A percentile compares a stretch with the other conserved stretches of the same genome.
Conservation (phyloP, 306 rosid species). For the Heteromeles arbutifolia region DNA sequence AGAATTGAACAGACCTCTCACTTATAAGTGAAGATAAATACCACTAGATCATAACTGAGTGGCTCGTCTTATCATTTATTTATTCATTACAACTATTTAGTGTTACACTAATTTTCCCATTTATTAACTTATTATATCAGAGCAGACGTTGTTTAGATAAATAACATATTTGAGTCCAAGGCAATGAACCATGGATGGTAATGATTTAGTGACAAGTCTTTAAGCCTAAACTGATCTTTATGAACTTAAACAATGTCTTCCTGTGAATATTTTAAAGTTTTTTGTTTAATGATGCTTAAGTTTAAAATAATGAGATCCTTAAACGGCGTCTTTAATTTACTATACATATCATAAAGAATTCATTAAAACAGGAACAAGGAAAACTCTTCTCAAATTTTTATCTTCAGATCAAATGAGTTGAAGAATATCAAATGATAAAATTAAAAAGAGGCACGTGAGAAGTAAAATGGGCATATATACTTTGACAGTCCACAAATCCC, state of each 20-base stretch:
- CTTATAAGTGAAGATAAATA: too few species aligned
- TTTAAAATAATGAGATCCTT: neutral
- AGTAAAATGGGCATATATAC: too few species aligned
- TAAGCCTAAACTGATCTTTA: neutral
- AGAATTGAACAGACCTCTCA: too few species aligned
- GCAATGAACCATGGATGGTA: neutral
- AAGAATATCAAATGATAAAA: too few species aligned
- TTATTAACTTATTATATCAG: neutral
- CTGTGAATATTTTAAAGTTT: neutral
- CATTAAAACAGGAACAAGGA: neutral
- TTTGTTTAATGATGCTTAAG: neutral
- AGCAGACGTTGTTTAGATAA: neutral
- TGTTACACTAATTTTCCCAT: neutral
- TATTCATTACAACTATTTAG: neutral
- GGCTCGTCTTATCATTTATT: neutral
- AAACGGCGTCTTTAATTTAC: neutral
- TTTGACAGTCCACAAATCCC: neutral
- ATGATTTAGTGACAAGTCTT: neutral
- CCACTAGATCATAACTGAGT: accelerated
- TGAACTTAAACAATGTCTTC: neutral
- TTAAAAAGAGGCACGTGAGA: too few species aligned
- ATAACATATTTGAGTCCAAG: neutral
- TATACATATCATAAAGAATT: neutral
- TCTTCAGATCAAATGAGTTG: too few species aligned
- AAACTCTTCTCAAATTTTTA: too few species aligned